phyloP scores from a whole-genome alignment of 768 basidiomycete species.

The Serendipita sp. region DNA sequence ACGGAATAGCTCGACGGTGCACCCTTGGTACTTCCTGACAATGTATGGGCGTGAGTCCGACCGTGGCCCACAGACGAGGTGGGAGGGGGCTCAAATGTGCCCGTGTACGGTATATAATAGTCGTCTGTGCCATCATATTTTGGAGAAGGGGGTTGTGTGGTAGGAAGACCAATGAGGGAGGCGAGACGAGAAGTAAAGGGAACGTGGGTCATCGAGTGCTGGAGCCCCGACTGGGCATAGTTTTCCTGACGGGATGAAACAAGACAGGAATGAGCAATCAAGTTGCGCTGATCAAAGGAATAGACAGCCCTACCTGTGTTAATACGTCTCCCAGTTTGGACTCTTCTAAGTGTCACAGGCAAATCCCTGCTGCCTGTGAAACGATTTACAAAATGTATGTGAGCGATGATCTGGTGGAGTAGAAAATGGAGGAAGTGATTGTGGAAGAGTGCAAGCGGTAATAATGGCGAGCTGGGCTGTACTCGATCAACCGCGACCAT shows the following conservation, averaged over 20 bases:
- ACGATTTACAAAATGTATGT: background rate
- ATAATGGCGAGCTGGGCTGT: background rate
- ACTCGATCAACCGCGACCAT: background rate
- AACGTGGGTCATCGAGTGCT: constrained; percentile 3
- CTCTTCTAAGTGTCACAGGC: background rate
- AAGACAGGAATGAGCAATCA: background rate
- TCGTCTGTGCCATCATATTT: constrained; percentile 1
- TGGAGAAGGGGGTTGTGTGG: background rate
- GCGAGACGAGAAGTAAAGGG: constrained; percentile 4
- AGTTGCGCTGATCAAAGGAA: background rate
- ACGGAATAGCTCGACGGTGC: background rate
- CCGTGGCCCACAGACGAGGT: background rate
- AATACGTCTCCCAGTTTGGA: constrained; percentile 1
- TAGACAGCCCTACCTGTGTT: background rate
- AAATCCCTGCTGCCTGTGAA: background rate
- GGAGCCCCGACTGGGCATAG: background rate
- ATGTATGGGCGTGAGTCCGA: background rate
- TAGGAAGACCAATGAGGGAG: background rate
- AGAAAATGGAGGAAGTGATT: background rate
- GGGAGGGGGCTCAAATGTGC: background rate
- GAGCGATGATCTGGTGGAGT: background rate
- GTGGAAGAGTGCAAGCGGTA: background rate
- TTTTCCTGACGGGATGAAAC: background rate
- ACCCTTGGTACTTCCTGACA: background rate
- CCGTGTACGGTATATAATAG: constrained; percentile 2